Conservation (phyloP, 169 alveolate genomes). For the Plasmodium blacklocki region DNA sequence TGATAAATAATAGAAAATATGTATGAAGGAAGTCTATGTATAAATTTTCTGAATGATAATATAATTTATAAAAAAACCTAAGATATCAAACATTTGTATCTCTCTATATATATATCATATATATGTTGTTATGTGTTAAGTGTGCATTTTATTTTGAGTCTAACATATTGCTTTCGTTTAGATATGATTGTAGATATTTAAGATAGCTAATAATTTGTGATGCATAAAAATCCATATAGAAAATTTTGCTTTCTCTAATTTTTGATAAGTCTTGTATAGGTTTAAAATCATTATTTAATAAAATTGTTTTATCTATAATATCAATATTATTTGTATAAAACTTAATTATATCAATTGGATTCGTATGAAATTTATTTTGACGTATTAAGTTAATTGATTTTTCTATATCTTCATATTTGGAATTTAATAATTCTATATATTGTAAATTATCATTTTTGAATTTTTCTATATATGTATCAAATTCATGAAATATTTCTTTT, state of each 20-base stretch:
- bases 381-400: slow-evolving; percentile 47
- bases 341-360: slow-evolving; percentile 66
- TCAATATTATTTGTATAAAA: slow-evolving; percentile 52
- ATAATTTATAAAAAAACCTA: no score
- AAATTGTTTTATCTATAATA: slow-evolving; percentile 31
- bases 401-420: slow-evolving; percentile 63
- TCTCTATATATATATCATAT: no score
- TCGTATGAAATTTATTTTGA: slow-evolving; percentile 44
- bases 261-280: slow-evolving; percentile 69
- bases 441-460: slow-evolving; percentile 65
- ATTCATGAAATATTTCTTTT: slow-evolving; percentile 55
- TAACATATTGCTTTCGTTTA: slow-evolving; percentile 11
- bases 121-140: no score
- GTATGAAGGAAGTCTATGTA: no score
- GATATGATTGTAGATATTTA: slow-evolving; percentile 31
- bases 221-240: slow-evolving; percentile 66
- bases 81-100: no score
- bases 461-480: slow-evolving; percentile 47
- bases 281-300: slow-evolving; percentile 47
- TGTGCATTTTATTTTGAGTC: neutral
- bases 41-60: no score
- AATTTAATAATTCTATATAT: slow-evolving; percentile 29
- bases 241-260: slow-evolving; percentile 62
- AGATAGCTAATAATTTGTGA: slow-evolving; percentile 67
- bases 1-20: no score